A percentile compares a stretch with the other conserved stretches of the same genome.
Evolutionary conservation across 805 yeast genomes (phyloP).

Genomic region (Lachancea sp.): DNA sequence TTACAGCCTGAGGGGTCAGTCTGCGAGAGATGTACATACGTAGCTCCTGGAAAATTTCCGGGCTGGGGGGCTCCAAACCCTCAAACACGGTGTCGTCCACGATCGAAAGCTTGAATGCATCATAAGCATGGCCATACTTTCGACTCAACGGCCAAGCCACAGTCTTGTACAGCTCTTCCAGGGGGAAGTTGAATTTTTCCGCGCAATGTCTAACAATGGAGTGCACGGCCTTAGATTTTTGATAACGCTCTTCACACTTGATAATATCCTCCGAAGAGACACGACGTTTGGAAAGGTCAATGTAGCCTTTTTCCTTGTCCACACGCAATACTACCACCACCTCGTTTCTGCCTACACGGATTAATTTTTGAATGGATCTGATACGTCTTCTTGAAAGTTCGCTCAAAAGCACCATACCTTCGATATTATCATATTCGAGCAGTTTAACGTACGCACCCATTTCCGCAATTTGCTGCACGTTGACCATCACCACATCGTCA

Average conservation of each 20-base stretch:
- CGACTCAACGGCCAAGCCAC: constrained; percentile 97
- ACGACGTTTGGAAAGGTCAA: constrained; percentile 94
- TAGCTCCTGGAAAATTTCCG: constrained; percentile 75
- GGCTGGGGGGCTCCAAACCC: constrained; percentile 62
- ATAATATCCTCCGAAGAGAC: constrained; percentile 96
- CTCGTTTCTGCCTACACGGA: constrained; percentile 97
- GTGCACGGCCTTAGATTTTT: constrained; percentile 94
- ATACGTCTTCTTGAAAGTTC: constrained; percentile 98
- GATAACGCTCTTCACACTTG: constrained; percentile 95
- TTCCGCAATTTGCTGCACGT: constrained; percentile 96
- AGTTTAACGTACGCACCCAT: constrained; percentile 98
- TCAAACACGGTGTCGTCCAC: constrained; percentile 84
- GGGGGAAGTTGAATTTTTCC: constrained; percentile 83
- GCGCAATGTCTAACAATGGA: constrained; percentile 98
- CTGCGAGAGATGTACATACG: constrained; percentile 84
- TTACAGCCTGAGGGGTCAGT: constrained; percentile 95
- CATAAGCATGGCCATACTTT: constrained; percentile 94
- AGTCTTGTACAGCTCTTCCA: constrained; percentile 78
- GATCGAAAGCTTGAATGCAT: constrained; percentile 93
- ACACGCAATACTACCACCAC: constrained; percentile 97
- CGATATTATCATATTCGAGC: constrained; percentile 94
- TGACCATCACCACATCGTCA: constrained; percentile 98
- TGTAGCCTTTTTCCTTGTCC: constrained; percentile 97
- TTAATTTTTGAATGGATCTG: constrained; percentile 92
- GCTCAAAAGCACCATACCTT: constrained; percentile 94